These are phyloP conservation scores for Pyrenophora tritici-repentis DNA, from an alignment of 2,329 filamentous ascomycete species.

Conservation along the genomic window DNA sequence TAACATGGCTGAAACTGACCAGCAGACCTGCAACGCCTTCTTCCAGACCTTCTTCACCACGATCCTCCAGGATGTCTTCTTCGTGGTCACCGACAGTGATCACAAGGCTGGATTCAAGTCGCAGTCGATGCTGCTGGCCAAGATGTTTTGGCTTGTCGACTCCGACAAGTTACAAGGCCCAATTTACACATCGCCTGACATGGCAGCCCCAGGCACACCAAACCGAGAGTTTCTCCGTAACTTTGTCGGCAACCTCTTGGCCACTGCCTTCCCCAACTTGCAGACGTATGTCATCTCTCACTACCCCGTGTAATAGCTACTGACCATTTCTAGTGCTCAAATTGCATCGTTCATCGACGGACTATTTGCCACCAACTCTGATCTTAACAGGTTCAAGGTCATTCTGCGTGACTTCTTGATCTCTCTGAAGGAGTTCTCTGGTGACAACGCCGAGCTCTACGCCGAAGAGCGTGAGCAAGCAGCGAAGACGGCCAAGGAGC, in stretches of 20 bases:
- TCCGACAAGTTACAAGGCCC: constrained; percentile 88
- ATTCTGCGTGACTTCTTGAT: constrained; percentile 97
- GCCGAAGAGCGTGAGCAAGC: constrained; percentile 94
- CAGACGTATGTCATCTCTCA: constrained; percentile 68
- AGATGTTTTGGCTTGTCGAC: constrained; percentile 96
- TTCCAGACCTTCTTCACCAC: constrained; percentile 97
- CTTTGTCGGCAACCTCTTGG: constrained; percentile 83
- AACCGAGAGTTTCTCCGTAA: constrained; percentile 90
- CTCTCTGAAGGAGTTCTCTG: constrained; percentile 93
- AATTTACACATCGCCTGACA: constrained; percentile 77
- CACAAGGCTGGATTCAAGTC: constrained; percentile 99
- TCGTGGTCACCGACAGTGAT: constrained; percentile 94
- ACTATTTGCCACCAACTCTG: constrained; percentile 83
- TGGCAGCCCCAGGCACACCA: constrained; percentile 79
- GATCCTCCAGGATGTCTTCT: constrained; percentile 97
- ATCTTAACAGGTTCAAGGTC: constrained; percentile 92
- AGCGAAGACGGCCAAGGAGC: constrained; percentile 79
- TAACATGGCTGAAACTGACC: constrained; percentile 93
- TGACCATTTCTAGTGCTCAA: constrained; percentile 67
- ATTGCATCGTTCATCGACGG: constrained; percentile 89
- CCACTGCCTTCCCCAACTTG: constrained; percentile 91
- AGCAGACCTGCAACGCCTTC: constrained; percentile 86
- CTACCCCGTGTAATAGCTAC: neutral
- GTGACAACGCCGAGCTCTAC: constrained; percentile 92
- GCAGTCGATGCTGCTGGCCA: constrained; percentile 88